A percentile compares a stretch with the other conserved stretches of the same genome.
Evolutionary conservation across 441 rosid species (phyloP).

Genomic region (Adansonia rubrostipa): DNA sequence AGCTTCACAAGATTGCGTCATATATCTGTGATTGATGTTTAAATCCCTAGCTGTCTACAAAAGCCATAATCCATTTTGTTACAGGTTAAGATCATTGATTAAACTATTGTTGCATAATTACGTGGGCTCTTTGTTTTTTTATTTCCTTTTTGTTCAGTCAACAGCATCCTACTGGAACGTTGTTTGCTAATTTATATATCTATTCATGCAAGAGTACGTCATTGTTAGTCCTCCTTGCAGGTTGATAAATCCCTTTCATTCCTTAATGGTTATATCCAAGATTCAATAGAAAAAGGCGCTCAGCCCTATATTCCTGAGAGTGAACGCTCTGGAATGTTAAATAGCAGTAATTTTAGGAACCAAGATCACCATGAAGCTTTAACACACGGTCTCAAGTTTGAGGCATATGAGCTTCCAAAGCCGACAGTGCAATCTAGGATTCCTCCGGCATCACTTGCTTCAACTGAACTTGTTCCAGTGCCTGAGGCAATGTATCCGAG

Average conservation of each 20-base stretch:
- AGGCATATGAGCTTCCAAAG: slow-evolving; percentile 94
- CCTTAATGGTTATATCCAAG: slow-evolving; percentile 70
- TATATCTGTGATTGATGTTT: background rate
- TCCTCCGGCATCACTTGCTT: slow-evolving; percentile 49
- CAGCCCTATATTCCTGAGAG: slow-evolving; percentile 85
- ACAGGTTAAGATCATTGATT: slow-evolving; percentile 5
- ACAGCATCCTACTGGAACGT: background rate
- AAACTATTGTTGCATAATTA: background rate
- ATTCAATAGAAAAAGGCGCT: slow-evolving; percentile 78
- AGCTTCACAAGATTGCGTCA: slow-evolving; percentile 7
- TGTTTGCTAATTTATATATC: background rate
- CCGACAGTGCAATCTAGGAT: slow-evolving; percentile 50
- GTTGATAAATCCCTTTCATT: slow-evolving; percentile 80
- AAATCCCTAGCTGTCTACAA: slow-evolving; percentile 12
- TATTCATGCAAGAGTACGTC: slow-evolving; percentile 20
- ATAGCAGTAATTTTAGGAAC: slow-evolving; percentile 54
- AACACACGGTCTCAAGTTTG: slow-evolving; percentile 83
- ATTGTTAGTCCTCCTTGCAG: slow-evolving; percentile 49
- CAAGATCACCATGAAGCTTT: slow-evolving; percentile 67
- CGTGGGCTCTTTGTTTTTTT: slow-evolving; percentile 11
- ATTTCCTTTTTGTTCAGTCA: background rate
- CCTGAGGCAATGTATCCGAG: slow-evolving; percentile 69
- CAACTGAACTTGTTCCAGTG: slow-evolving; percentile 77
- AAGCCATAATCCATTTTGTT: background rate
- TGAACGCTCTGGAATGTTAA: slow-evolving; percentile 58